A percentile compares a stretch with the other conserved stretches of the same genome.
Evolutionary conservation across 1,139 yeast genomes (phyloP).

Genomic region (Debaryomyces sp.): DNA sequence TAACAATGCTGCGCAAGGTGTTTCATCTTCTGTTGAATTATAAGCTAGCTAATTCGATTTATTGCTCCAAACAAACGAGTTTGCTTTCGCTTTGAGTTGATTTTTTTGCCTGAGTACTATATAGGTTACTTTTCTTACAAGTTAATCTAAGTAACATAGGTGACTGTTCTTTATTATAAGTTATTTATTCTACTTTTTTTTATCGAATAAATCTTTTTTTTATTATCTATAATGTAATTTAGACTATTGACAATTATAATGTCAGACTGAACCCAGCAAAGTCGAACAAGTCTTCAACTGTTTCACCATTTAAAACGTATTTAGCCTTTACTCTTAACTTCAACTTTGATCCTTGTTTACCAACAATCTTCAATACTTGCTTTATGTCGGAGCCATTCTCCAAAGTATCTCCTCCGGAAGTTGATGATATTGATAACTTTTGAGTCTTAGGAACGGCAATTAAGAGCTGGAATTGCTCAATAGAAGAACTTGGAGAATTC

Average conservation of each 20-base stretch:
- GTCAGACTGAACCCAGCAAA: constrained; percentile 43
- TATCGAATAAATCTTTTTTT: constrained; percentile 7
- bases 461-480: constrained; percentile 58
- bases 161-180: not conserved
- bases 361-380: constrained; percentile 71
- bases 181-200: constrained; percentile 3
- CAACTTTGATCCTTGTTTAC: constrained; percentile 68
- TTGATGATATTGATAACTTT: constrained; percentile 69
- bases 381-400: constrained; percentile 46
- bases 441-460: constrained; percentile 95
- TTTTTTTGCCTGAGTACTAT: not conserved
- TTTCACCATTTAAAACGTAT: constrained; percentile 47
- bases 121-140: not conserved
- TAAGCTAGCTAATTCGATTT: constrained; percentile 15
- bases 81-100: not conserved
- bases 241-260: constrained; percentile 16
- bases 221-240: not conserved
- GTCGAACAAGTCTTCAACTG: constrained; percentile 72
- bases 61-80: not conserved
- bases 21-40: constrained; percentile 44
- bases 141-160: not conserved
- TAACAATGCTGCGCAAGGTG: constrained; percentile 53
- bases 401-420: constrained; percentile 58
- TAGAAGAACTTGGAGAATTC: constrained; percentile 22
- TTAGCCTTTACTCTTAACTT: constrained; percentile 77